Evolutionary conservation across 371 early-diverging fungal species (phyloP).

Genomic region (Conidiobolus coronatus): DNA sequence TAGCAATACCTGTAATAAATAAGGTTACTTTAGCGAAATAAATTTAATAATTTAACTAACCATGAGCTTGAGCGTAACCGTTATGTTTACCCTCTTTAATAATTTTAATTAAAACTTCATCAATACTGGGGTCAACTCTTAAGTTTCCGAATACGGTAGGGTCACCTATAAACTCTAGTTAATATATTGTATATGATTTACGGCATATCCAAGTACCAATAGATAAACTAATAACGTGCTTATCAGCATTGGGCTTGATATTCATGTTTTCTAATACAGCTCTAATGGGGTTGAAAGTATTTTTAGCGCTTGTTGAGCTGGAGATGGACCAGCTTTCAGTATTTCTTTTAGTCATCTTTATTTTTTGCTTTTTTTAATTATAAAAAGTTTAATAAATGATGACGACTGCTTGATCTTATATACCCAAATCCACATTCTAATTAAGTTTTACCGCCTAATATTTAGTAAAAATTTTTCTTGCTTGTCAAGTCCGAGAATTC

Average conservation of each 20-base stretch:
- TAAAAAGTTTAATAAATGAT: too few species aligned
- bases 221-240: constrained; percentile 54
- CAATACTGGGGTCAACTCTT: constrained; percentile 36
- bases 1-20: constrained; percentile 18
- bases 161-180: constrained; percentile 26
- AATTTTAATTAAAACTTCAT: constrained; percentile 40
- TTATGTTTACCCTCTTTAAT: constrained; percentile 15
- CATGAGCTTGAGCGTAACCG: constrained; percentile 71
- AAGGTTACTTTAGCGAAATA: background rate
- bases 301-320: constrained; percentile 31
- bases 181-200: background rate
- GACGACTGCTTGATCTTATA: too few species aligned
- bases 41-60: constrained; percentile 12
- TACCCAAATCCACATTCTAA: too few species aligned
- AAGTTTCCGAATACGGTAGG: constrained; percentile 85
- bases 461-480: too few species aligned
- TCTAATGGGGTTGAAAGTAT: constrained; percentile 77
- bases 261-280: constrained; percentile 56
- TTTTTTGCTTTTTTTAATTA: too few species aligned
- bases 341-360: too few species aligned
- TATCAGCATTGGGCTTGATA: constrained; percentile 36
- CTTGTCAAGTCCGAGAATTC: too few species aligned
- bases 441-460: too few species aligned
- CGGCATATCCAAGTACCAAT: constrained; percentile 19
- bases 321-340: constrained; percentile 9